Conservation (phyloP, 352 stramenopile genomes). For the Phytopythium boreale region DNA sequence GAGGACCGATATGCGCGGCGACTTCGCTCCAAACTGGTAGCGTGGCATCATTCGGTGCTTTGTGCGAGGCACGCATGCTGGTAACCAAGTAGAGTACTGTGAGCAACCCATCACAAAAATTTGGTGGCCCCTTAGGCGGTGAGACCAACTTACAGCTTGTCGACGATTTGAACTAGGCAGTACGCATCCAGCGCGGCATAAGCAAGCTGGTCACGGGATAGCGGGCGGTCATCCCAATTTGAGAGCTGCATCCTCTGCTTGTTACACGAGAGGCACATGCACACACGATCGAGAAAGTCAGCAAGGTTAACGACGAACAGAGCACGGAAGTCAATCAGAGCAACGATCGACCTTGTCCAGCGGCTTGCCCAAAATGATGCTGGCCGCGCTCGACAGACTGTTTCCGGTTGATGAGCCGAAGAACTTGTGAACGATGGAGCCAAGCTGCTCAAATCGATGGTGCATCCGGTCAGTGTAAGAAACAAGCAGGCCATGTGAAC, state of each 20-base stretch:
- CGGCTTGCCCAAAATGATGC: slow-evolving; percentile 38
- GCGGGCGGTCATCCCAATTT: slow-evolving; percentile 59
- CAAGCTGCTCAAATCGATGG: slow-evolving; percentile 17
- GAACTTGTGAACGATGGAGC: slow-evolving; percentile 27
- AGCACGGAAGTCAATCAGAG: not conserved
- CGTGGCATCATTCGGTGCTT: slow-evolving; percentile 7
- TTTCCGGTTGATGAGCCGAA: slow-evolving; percentile 39
- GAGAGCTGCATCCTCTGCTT: slow-evolving; percentile 65
- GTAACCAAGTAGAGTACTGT: not conserved
- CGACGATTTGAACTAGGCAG: slow-evolving; percentile 53
- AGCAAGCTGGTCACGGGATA: slow-evolving; percentile 39
- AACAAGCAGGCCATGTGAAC: not conserved
- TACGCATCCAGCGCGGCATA: slow-evolving; percentile 68
- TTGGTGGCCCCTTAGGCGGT: not conserved
- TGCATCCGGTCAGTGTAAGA: not conserved
- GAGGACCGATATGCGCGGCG: slow-evolving; percentile 15
- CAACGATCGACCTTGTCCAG: slow-evolving; percentile 48
- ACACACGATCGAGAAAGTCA: not conserved
- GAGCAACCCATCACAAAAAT: slow-evolving; percentile 1
- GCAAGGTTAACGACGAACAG: not conserved
- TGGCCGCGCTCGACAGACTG: slow-evolving; percentile 57
- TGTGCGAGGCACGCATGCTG: not conserved
- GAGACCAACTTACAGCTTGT: slow-evolving; percentile 34
- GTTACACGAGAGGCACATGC: not conserved
- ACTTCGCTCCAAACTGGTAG: slow-evolving; percentile 25